Conservation (phyloP, 2,329 filamentous ascomycete genomes). For the Ophiostoma sp. region DNA sequence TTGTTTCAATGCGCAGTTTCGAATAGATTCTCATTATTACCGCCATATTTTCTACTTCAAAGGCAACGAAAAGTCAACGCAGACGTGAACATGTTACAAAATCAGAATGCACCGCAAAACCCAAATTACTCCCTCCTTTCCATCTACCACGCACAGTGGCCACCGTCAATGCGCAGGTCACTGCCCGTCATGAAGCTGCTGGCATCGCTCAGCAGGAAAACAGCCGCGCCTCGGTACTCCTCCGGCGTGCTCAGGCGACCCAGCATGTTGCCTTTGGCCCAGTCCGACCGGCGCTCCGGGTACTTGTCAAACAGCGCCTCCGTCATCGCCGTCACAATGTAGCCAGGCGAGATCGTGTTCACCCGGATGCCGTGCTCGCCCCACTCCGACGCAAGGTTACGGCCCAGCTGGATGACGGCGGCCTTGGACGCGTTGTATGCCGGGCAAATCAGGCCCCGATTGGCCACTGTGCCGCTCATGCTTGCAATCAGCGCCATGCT, state of each 20-base stretch:
- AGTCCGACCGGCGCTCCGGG: constrained; percentile 66
- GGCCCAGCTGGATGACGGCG: constrained; percentile 68
- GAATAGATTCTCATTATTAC: constrained; percentile 11
- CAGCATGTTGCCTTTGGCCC: constrained; percentile 86
- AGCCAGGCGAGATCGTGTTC: constrained; percentile 78
- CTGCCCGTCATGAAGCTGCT: constrained; percentile 71
- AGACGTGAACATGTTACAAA: not conserved
- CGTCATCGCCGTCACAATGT: constrained; percentile 83
- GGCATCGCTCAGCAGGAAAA: constrained; percentile 67
- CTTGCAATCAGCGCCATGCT: constrained; percentile 69
- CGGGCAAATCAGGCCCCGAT: constrained; percentile 60
- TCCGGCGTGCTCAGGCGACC: constrained; percentile 65
- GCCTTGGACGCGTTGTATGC: constrained; percentile 78
- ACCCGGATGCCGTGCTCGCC: constrained; percentile 71
- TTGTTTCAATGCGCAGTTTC: not conserved
- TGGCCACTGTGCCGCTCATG: constrained; percentile 68
- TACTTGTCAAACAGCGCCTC: constrained; percentile 73
- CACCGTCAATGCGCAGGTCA: constrained; percentile 70
- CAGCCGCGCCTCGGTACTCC: constrained; percentile 70
- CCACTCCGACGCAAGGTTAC: constrained; percentile 74
- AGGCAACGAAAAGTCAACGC: constrained; percentile 11
- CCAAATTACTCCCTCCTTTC: not conserved
- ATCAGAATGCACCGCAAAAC: not conserved
- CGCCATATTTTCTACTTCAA: not conserved
- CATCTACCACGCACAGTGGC: constrained; percentile 60